Evolutionary conservation across 345 rosid genomes (phyloP).

Genomic region (Dipteronia sinensis): DNA sequence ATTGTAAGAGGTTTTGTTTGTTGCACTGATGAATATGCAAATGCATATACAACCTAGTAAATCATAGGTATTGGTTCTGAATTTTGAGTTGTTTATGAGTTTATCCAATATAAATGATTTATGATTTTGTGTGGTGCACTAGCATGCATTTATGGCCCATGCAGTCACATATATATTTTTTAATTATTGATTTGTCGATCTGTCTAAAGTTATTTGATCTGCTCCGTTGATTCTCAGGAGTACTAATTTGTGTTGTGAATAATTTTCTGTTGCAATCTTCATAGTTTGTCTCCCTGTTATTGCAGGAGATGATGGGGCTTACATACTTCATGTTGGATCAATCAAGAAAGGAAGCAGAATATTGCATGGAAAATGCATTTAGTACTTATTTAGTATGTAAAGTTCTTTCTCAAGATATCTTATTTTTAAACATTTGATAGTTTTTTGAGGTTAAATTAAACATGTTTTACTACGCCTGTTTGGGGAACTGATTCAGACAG

Average conservation of each 20-base stretch:
- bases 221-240: neutral
- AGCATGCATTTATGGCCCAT: neutral
- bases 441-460: neutral
- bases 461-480: neutral
- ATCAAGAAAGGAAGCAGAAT: conserved; percentile 90
- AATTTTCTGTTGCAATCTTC: conserved; percentile 15
- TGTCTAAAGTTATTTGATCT: conserved; percentile 12
- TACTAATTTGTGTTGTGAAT: conserved; percentile 7
- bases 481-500: neutral
- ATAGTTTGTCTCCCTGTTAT: conserved; percentile 23
- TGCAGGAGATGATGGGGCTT: conserved; percentile 98
- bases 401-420: conserved; percentile 22
- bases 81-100: neutral
- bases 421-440: neutral
- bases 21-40: neutral
- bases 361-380: conserved; percentile 99
- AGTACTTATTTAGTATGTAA: conserved; percentile 78
- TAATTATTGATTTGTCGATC: conserved; percentile 6
- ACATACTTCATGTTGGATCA: conserved; percentile 92
- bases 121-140: neutral
- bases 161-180: neutral
- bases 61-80: neutral
- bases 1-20: neutral
- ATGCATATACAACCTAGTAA: neutral
- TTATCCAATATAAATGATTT: conserved; percentile 2